A percentile compares a stretch with the other conserved stretches of the same genome.
phyloP scores from a whole-genome alignment of 352 stramenopile genomes.

The Phytophthora idaei region DNA sequence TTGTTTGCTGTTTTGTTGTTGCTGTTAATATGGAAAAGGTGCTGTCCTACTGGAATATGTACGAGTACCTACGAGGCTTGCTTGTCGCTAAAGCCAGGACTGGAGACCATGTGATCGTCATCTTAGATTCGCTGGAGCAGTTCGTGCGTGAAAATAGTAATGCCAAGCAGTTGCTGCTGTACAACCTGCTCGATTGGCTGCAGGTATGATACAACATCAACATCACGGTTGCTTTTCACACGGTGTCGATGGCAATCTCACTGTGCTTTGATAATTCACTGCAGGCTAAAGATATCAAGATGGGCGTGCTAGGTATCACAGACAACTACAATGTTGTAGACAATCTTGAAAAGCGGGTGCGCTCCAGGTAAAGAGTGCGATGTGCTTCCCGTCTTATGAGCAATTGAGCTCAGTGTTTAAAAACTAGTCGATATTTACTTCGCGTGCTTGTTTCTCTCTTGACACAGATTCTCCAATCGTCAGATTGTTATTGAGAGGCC shows the following conservation, averaged over 20 bases:
- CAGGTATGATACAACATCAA: constrained; percentile 38
- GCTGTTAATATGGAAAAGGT: constrained; percentile 24
- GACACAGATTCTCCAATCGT: constrained; percentile 75
- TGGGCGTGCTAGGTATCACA: constrained; percentile 82
- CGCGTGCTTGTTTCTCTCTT: background rate
- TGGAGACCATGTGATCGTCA: constrained; percentile 66
- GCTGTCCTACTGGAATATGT: constrained; percentile 87
- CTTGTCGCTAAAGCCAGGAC: constrained; percentile 55
- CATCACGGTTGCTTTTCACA: background rate
- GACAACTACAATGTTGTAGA: constrained; percentile 84
- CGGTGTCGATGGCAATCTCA: background rate
- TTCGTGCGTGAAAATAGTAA: constrained; percentile 69
- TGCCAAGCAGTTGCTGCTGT: constrained; percentile 81
- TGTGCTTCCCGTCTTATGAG: too few relatives aligned
- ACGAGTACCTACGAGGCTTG: constrained; percentile 77
- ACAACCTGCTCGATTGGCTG: constrained; percentile 88
- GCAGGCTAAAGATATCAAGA: constrained; percentile 78
- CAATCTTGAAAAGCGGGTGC: constrained; percentile 83
- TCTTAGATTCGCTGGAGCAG: constrained; percentile 79
- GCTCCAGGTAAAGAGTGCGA: constrained; percentile 50
- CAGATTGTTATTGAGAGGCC: constrained; percentile 76
- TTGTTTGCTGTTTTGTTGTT: background rate
- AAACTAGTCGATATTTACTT: background rate
- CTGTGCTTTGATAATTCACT: background rate
- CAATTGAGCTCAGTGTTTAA: too few relatives aligned